Base-by-base conservation (phyloP, 208 protist species). In the Trichomonas vaginalis region DNA sequence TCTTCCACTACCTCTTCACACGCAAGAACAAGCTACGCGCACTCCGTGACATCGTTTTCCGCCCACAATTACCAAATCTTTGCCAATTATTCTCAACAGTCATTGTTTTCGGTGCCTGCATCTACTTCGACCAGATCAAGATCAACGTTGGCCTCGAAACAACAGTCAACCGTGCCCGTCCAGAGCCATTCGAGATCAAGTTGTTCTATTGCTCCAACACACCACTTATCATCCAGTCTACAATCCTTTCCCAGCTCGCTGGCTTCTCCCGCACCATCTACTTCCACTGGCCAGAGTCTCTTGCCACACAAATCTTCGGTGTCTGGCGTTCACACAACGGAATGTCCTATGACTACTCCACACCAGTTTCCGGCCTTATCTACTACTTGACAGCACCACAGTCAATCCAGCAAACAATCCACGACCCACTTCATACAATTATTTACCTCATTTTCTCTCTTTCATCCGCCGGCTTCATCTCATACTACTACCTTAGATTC, bases 131-230 rank as follows among this genome's bases (percentile, higher is more conserved):
- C 97, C 99, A 99, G 97, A 99, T 99, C 98, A 97, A 98, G 48
- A 98, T 99, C 46, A 98, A 99, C 51, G 79, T 99, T 15, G 98
- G 98, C 47, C 27, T 95, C 6, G 32, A 51, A 39, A 48, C 46
- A 47, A 82, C 56, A 9, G 56, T 80, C 21, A 80, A 95, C 35
- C 46, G 92, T 23, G 35, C 17, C 79, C 49, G 96, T 39, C 86
- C 47, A 86, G 96, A 96, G 46, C 97, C 98, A 23, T 99, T 99
- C 98, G 98, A 99, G 95, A 99, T 99, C 96, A 99, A 99, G 97
- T 98, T 99, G 95, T 99, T 99, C 98, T 99, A 99, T 98, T 99
- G 99, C 10, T 99, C 98, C 96, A 99, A 99, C 97, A 99, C 99
- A 97, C 99, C 99, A 79, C 99, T 99, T 97, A 99, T 99, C 97